These are phyloP conservation scores for Arabidopsis lyrata DNA, from an alignment of 441 rosid species.

Conservation along the genomic window DNA sequence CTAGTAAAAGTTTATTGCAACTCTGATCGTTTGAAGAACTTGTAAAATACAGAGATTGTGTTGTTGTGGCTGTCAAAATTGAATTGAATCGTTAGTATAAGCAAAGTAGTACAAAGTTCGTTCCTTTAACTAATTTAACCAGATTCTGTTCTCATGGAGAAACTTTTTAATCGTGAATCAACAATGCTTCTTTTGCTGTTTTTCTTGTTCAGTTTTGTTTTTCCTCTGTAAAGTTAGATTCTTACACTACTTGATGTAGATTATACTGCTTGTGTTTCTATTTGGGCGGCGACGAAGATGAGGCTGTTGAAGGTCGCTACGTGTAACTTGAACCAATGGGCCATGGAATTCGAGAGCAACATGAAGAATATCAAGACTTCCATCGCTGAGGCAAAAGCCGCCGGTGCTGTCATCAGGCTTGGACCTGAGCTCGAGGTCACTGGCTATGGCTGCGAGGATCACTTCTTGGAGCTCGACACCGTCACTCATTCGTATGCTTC, in stretches of 20 bases:
- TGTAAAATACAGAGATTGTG: too few species aligned
- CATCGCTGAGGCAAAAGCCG: slow-evolving; percentile 63
- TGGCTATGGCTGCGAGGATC: slow-evolving; percentile 99
- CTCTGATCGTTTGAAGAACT: too few species aligned
- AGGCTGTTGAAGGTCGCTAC: slow-evolving; percentile 87
- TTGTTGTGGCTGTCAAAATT: too few species aligned
- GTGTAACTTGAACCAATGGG: slow-evolving; percentile 95
- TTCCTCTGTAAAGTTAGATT: too few species aligned
- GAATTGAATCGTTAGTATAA: too few species aligned
- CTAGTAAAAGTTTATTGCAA: too few species aligned
- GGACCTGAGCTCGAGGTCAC: slow-evolving; percentile 98
- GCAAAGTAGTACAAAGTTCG: too few species aligned
- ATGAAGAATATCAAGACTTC: slow-evolving; percentile 83
- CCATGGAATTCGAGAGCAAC: slow-evolving; percentile 89
- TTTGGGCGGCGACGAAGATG: slow-evolving; percentile 49
- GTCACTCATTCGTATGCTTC: slow-evolving; percentile 68
- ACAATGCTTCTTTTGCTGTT: too few species aligned
- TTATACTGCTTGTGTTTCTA: neutral
- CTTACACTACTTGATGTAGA: neutral
- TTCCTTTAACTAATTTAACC: too few species aligned
- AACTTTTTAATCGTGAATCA: too few species aligned
- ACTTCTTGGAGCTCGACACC: slow-evolving; percentile 93
- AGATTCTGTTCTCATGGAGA: too few species aligned
- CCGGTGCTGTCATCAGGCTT: slow-evolving; percentile 84
- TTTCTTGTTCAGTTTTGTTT: too few species aligned